Percentiles rank a stretch among this genome's conserved stretches.
These are phyloP conservation scores for Aspergillus tubingensis DNA, from an alignment of 2,329 filamentous ascomycete species.

Conservation along the genomic window DNA sequence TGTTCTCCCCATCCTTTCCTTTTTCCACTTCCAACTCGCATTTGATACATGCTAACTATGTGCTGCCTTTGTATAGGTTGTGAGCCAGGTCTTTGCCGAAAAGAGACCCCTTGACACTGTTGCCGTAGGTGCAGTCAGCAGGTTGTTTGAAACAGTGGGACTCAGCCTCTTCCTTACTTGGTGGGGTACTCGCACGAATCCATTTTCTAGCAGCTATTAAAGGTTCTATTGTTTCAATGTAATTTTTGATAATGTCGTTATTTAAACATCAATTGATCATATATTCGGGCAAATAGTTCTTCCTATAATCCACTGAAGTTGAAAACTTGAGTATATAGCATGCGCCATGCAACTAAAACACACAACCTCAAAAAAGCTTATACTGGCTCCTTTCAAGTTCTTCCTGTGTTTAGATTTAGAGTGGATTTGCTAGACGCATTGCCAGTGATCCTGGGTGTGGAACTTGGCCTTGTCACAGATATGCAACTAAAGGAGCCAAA, in stretches of 20 bases:
- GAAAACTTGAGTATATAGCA: too few species aligned
- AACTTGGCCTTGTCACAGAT: too few species aligned
- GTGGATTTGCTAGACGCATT: too few species aligned
- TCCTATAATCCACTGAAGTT: too few species aligned
- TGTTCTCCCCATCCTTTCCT: slow-evolving; percentile 36
- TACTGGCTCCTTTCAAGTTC: too few species aligned
- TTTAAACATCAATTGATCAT: neutral
- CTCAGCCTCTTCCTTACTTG: slow-evolving; percentile 90
- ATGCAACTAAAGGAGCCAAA: too few species aligned
- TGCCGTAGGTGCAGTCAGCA: slow-evolving; percentile 78
- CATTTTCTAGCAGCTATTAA: slow-evolving; percentile 62
- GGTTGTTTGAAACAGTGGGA: slow-evolving; percentile 89
- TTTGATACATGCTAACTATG: neutral
- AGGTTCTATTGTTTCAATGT: neutral
- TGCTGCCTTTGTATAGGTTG: slow-evolving; percentile 60
- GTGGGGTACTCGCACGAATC: slow-evolving; percentile 96
- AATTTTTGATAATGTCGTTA: neutral
- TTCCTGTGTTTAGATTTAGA: too few species aligned
- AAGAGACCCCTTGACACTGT: slow-evolving; percentile 90
- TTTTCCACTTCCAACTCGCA: neutral
- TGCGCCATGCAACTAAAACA: too few species aligned
- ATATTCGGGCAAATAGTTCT: neutral
- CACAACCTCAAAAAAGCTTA: too few species aligned
- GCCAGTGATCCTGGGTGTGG: too few species aligned
- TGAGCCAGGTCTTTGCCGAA: slow-evolving; percentile 84